A percentile compares a stretch with the other conserved stretches of the same genome.
Conservation (phyloP, 164 flowering plant genomes). For the Cinnamomum micranthum region DNA sequence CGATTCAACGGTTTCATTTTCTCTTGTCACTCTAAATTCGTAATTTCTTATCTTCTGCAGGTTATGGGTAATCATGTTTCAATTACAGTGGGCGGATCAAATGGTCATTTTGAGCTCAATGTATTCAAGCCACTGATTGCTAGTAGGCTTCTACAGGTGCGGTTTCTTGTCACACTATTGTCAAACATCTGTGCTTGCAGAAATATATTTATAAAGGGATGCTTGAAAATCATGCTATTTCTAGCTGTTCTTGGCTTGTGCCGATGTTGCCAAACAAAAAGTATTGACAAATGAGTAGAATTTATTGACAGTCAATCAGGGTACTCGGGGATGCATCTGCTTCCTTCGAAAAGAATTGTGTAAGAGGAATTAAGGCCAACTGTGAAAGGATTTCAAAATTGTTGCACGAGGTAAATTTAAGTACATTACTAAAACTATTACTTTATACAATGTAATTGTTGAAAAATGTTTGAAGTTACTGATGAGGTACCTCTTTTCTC, state of each 20-base stretch:
- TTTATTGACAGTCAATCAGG: slow-evolving; percentile 63
- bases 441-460: not conserved
- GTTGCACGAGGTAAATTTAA: slow-evolving; percentile 69
- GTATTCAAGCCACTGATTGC: slow-evolving; percentile 97
- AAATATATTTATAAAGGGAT: not conserved
- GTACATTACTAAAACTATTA: not conserved
- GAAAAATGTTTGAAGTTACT: not conserved
- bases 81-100: slow-evolving; percentile 86
- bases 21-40: not conserved
- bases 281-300: not conserved
- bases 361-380: slow-evolving; percentile 86
- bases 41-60: slow-evolving; percentile 29
- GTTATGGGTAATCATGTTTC: slow-evolving; percentile 98
- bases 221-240: not conserved
- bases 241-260: not conserved
- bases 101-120: slow-evolving; percentile 97
- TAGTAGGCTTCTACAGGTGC: slow-evolving; percentile 70
- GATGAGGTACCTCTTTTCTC: slow-evolving; percentile 1
- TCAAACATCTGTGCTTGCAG: not conserved
- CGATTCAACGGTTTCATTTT: not conserved
- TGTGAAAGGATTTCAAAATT: slow-evolving; percentile 78
- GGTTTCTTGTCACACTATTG: slow-evolving; percentile 10
- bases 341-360: slow-evolving; percentile 96
- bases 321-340: slow-evolving; percentile 92
- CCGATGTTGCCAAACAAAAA: not conserved